A percentile compares a stretch with the other conserved stretches of the same genome.
Evolutionary conservation across 2,329 filamentous ascomycete species (phyloP).

Genomic region (Diaporthe citriasiana): DNA sequence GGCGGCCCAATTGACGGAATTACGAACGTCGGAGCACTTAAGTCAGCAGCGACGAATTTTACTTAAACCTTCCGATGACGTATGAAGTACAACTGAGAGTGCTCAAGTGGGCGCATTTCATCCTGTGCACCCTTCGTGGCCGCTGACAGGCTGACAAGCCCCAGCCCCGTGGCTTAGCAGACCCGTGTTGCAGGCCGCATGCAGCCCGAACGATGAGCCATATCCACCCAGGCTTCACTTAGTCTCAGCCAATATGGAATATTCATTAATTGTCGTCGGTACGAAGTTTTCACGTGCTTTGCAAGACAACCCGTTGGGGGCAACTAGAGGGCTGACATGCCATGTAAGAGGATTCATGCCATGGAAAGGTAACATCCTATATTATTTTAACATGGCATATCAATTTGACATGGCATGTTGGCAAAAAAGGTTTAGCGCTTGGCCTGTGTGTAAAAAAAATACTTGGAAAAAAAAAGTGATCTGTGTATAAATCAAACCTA

Average conservation of each 20-base stretch:
- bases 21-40: neutral
- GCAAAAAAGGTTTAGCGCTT: no score
- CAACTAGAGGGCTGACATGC: no score
- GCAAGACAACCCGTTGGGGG: no score
- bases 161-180: slow-evolving; percentile 28
- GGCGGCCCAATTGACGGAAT: neutral
- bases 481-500: no score
- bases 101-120: neutral
- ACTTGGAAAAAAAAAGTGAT: no score
- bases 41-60: neutral
- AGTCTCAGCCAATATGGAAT: neutral
- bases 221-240: neutral
- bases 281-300: no score
- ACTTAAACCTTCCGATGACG: neutral
- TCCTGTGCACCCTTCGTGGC: neutral
- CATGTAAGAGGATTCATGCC: no score
- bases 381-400: no score
- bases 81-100: neutral
- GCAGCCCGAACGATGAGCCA: neutral
- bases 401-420: no score
- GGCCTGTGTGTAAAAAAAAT: no score
- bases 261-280: no score
- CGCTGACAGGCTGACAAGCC: neutral
- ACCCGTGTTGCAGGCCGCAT: neutral
- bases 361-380: no score